Base-by-base conservation (phyloP, 2,329 filamentous ascomycete species). In the Fusarium mundagurra region DNA sequence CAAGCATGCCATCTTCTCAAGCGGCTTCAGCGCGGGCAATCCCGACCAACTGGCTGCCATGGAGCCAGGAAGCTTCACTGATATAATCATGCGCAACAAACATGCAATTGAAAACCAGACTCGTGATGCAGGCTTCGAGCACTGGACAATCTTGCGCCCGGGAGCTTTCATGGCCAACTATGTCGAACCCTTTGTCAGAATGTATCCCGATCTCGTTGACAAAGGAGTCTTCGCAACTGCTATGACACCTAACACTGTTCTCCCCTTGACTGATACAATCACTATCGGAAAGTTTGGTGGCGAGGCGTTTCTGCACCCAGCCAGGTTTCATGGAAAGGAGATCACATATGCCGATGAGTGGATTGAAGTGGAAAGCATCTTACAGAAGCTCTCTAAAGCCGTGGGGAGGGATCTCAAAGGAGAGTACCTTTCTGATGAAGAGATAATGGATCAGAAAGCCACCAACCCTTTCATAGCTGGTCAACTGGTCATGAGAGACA, bases 151-250 rank as follows among this genome's bases (percentile, higher is more conserved):
- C 29, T 75, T 90, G 5, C 85, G 86, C 5, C 86, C 86, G 1
- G 85, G 84, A 3, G 84, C 82, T 73, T 89, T 90, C 80, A 87
- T 88, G 84, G 81, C 83, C 27, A 89, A 90, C 73, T 86, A 85
- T 68, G 54, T 88, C 9, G 64, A 78, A 8, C 86, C 86, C 7
- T 78, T 84, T 17, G 82, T 84, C 4, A 60, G 58, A 14, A 81
- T 84, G 79, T 86, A 84, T 65, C 80, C 82, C 0, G 83, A 81
- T 0, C 77, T 88, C 12, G 75, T 79, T 4, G 80, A 82, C 11
- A 79, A 79, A 6, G 84, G 84, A 0, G 77, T 81, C 29, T 85
- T 84, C 69, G 78, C 77, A 0, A 83, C 82, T 4, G 83, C 84
- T 1, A 73, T 85, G 29, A 73, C 72, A 0, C 75, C 78, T 0